Percentiles rank a stretch among this genome's conserved stretches.
phyloP scores from a whole-genome alignment of 169 alveolate genomes.

The Perkinsus marinus region DNA sequence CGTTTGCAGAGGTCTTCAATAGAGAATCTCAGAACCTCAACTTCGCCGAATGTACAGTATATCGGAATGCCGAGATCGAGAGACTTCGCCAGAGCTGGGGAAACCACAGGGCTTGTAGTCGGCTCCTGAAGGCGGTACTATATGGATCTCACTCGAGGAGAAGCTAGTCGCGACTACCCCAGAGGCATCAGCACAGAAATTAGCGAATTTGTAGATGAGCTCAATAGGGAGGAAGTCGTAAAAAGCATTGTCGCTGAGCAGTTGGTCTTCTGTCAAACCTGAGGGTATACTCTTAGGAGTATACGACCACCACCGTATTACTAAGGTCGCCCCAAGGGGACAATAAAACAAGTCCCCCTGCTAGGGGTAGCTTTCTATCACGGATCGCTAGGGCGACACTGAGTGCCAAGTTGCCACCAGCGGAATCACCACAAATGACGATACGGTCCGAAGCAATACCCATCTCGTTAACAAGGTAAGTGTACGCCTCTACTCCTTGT shows the following conservation, averaged over 20 bases:
- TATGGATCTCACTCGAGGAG: background rate
- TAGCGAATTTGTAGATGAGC: background rate
- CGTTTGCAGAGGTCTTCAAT: background rate
- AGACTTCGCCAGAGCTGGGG: background rate
- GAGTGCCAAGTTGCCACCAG: background rate
- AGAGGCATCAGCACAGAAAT: background rate
- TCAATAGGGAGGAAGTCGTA: background rate
- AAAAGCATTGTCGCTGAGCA: background rate
- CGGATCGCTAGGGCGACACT: background rate
- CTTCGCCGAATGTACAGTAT: background rate
- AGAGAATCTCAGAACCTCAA: background rate
- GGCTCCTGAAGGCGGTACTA: background rate
- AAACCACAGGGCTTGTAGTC: background rate
- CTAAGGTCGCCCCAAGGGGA: background rate
- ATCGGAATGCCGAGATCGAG: background rate
- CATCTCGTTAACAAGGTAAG: background rate
- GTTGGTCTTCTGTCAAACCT: background rate
- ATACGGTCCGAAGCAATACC: background rate
- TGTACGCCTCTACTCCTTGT: background rate
- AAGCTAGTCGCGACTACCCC: background rate
- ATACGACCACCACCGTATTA: background rate
- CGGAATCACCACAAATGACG: background rate
- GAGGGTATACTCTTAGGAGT: background rate
- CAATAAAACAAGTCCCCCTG: background rate
- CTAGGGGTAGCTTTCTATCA: background rate